Evolutionary conservation across 1,284 basidiomycete species (phyloP), one percentile per base, ranked within the genome.

Genomic region (Chondrostereum purpureum): DNA sequence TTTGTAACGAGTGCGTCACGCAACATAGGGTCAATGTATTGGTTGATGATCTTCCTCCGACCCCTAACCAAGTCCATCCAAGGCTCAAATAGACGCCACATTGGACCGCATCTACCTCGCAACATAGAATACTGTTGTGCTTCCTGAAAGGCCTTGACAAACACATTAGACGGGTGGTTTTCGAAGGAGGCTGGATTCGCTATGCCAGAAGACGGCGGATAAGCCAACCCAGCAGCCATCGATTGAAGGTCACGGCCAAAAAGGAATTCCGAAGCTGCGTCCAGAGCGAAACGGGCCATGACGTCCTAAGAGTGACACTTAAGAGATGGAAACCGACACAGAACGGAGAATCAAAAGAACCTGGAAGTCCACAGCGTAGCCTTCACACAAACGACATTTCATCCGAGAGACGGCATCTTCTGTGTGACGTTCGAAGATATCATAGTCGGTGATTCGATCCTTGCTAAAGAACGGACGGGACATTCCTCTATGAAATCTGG

Each of bases 231-330:
- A 2, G 60, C 67, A 4, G 49, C 55, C 2, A 49, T 21, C 4
- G 65, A 64, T 6, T 58, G 53, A 4, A 85, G 56, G 48, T 76
- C 77, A 47, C 68, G 65, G 3, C 82, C 83, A 51, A 84, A 84
- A 20, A 85, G 64, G 54, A 83, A 85, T 47, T 84, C 81, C 6
- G 82, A 81, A 1, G 83, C 80, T 1, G 77, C 67, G 55, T 84
- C 85, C 36, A 88, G 69, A 1, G 83, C 76, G 56, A 87, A 83
- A 5, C 86, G 76, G 4, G 75, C 57, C 1, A 63, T 63, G 33
- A 69, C 56, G 40, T 72, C 69, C n/a, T n/a, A n/a, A n/a, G n/a
- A n/a, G n/a, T n/a, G n/a, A n/a, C n/a, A n/a, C n/a, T n/a, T n/a
- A n/a, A n/a, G n/a, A n/a, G n/a, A n/a, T n/a, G n/a, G n/a, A n/a